Percentiles rank a stretch among this genome's conserved stretches.
These are phyloP conservation scores for Stemphylium beticola DNA, from an alignment of 2,329 filamentous ascomycete species.

Conservation along the genomic window DNA sequence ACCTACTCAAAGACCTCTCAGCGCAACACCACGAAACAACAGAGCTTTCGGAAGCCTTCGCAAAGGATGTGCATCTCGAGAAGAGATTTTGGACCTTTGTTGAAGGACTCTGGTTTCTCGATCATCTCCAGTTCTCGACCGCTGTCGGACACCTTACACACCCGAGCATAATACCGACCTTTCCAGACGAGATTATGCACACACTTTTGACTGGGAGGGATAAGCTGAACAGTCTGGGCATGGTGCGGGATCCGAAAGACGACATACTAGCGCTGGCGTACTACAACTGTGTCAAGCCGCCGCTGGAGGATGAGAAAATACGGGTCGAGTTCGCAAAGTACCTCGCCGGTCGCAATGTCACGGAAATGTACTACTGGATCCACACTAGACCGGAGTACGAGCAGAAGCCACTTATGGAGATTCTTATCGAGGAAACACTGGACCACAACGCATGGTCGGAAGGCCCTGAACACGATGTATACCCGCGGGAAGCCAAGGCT, in stretches of 20 bases:
- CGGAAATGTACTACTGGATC: conserved; percentile 76
- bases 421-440: conserved; percentile 59
- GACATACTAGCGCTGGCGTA: conserved; percentile 72
- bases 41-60: conserved; percentile 64
- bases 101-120: conserved; percentile 81
- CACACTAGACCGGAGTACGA: conserved; percentile 67
- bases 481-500: conserved; percentile 60
- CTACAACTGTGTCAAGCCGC: conserved; percentile 76
- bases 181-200: conserved; percentile 80
- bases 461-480: conserved; percentile 16
- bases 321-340: conserved; percentile 73
- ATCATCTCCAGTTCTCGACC: conserved; percentile 68
- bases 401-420: conserved; percentile 70
- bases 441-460: conserved; percentile 23
- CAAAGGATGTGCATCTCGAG: conserved; percentile 69
- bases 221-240: conserved; percentile 25
- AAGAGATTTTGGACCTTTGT: conserved; percentile 80
- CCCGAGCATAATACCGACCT: conserved; percentile 79
- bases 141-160: conserved; percentile 80
- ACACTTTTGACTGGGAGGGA: conserved; percentile 62
- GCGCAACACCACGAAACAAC: conserved; percentile 54
- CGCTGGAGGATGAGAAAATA: conserved; percentile 68
- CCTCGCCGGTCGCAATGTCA: conserved; percentile 69
- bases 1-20: conserved; percentile 78
- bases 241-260: conserved; percentile 46